These are phyloP conservation scores for Epichloe gansuensis DNA, from an alignment of 2,329 filamentous ascomycete genomes.

Conservation along the genomic window DNA sequence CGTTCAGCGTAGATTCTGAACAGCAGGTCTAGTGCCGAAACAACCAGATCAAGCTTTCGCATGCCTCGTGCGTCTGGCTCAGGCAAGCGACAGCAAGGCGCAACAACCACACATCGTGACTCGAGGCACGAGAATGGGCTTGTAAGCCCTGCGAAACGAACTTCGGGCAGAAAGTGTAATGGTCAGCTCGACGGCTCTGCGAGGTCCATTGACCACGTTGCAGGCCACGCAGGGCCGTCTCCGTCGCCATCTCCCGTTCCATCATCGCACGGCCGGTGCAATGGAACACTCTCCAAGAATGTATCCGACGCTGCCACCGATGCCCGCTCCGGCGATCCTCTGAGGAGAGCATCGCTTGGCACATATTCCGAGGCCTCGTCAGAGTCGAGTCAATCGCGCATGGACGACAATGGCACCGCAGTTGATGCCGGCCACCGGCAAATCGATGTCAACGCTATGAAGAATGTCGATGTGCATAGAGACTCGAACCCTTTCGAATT, in stretches of 20 bases:
- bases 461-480: slow-evolving; percentile 54
- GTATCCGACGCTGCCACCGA: slow-evolving; percentile 18
- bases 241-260: slow-evolving; percentile 9
- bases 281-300: slow-evolving; percentile 22
- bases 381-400: slow-evolving; percentile 34
- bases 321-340: slow-evolving; percentile 26
- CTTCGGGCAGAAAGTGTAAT: slow-evolving; percentile 32
- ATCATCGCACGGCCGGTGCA: slow-evolving; percentile 16
- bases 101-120: slow-evolving; percentile 52
- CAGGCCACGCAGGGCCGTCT: slow-evolving; percentile 20
- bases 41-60: slow-evolving; percentile 20
- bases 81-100: slow-evolving; percentile 49
- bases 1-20: neutral
- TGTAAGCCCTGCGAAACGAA: slow-evolving; percentile 43
- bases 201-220: slow-evolving; percentile 20
- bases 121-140: slow-evolving; percentile 78
- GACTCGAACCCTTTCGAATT: slow-evolving; percentile 63
- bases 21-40: neutral
- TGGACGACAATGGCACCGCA: slow-evolving; percentile 22
- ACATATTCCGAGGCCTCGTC: slow-evolving; percentile 41
- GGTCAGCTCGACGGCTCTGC: slow-evolving; percentile 28
- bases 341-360: slow-evolving; percentile 36
- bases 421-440: slow-evolving; percentile 44
- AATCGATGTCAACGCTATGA: slow-evolving; percentile 58
- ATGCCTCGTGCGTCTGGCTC: slow-evolving; percentile 49